Evolutionary conservation across 208 protist genomes (phyloP).

Genomic region (Angomonas ambiguus): DNA sequence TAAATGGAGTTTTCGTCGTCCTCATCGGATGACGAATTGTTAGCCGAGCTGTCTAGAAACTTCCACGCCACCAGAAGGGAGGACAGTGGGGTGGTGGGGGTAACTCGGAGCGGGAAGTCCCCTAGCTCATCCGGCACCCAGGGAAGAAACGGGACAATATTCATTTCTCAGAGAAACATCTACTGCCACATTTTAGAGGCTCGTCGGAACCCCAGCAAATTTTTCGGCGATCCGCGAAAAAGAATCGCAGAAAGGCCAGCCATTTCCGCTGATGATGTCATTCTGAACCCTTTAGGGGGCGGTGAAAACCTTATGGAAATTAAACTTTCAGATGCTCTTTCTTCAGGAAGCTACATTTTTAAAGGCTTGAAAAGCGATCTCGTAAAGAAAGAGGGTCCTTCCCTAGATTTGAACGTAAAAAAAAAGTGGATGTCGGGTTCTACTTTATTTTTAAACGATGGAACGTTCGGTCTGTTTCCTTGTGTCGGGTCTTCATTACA

Average conservation of each 20-base stretch:
- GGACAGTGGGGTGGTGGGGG: constrained; percentile 29
- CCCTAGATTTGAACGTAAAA: too few relatives aligned
- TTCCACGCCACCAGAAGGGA: constrained; percentile 14
- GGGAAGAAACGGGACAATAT: constrained; percentile 45
- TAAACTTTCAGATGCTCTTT: constrained; percentile 19
- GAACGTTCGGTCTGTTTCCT: background rate
- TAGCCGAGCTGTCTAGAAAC: constrained; percentile 37
- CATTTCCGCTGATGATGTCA: constrained; percentile 28
- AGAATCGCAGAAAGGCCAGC: constrained; percentile 21
- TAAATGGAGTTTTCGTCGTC: constrained; percentile 55
- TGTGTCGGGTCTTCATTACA: background rate
- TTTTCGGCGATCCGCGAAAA: constrained; percentile 55
- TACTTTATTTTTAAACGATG: background rate
- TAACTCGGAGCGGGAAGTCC: constrained; percentile 6
- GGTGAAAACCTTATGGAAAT: constrained; percentile 1
- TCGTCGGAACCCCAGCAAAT: constrained; percentile 31
- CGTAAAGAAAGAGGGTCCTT: too few relatives aligned
- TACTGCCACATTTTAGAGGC: constrained; percentile 56
- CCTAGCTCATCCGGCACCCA: constrained; percentile 28
- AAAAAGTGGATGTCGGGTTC: background rate
- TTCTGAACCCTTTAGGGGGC: constrained; percentile 16
- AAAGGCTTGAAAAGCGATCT: constrained; percentile 7
- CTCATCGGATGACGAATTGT: constrained; percentile 56
- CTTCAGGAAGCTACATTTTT: constrained; percentile 30
- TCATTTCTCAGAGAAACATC: constrained; percentile 42